Percentiles rank a stretch among this genome's conserved stretches.
Conservation (phyloP, 306 rosid genomes). For the Casuarina cunninghamiana region DNA sequence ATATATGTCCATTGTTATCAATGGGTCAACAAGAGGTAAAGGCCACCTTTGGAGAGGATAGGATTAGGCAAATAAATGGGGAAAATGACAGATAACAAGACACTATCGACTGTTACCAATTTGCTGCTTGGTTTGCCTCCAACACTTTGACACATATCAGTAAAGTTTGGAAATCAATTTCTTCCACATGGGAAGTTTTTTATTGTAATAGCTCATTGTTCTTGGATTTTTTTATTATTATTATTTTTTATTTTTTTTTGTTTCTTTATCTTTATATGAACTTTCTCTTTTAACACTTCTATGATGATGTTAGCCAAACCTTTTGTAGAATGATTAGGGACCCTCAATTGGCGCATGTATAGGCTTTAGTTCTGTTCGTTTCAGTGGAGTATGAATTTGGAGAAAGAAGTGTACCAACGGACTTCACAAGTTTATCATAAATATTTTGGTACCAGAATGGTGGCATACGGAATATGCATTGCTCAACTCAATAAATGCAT, state of each 20-base stretch:
- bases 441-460: background rate
- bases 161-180: background rate
- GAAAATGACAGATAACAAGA: background rate
- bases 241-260: background rate
- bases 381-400: background rate
- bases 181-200: background rate
- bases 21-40: background rate
- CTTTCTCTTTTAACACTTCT: background rate
- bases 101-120: background rate
- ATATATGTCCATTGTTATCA: background rate
- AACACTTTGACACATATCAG: background rate
- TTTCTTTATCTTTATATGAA: background rate
- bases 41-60: too few relatives aligned
- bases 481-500: background rate
- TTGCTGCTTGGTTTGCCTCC: background rate
- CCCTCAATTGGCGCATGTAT: background rate
- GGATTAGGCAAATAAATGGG: too few relatives aligned
- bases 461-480: background rate
- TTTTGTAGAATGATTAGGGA: conserved; percentile 6
- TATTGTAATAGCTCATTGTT: background rate
- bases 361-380: background rate
- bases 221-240: background rate
- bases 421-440: background rate
- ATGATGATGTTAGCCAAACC: background rate
- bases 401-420: background rate